Conservation (phyloP, 2,329 filamentous ascomycete genomes). For the Fusarium chuoi region DNA sequence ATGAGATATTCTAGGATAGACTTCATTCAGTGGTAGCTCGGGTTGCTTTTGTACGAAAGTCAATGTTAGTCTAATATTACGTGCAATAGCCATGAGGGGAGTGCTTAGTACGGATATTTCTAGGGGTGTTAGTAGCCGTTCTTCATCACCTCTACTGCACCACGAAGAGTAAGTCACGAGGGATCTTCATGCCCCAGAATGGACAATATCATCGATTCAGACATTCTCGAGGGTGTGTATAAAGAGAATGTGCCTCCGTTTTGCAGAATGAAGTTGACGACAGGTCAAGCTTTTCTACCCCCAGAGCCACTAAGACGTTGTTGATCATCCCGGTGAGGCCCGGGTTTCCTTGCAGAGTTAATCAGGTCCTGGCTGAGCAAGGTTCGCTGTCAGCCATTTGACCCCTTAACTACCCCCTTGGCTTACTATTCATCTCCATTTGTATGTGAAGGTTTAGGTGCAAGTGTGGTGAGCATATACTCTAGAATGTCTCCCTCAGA, state of each 20-base stretch:
- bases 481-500: background rate
- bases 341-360: constrained; percentile 40
- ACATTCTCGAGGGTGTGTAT: background rate
- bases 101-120: background rate
- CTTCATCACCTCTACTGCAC: constrained; percentile 15
- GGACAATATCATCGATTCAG: background rate
- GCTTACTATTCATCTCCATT: constrained; percentile 1
- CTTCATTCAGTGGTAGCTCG: background rate
- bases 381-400: constrained; percentile 24
- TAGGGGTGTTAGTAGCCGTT: background rate
- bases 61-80: background rate
- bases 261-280: background rate
- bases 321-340: constrained; percentile 32
- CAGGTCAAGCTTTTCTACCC: background rate
- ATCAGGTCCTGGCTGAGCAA: constrained; percentile 33
- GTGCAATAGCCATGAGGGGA: background rate
- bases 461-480: background rate
- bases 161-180: constrained; percentile 3
- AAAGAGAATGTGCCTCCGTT: background rate
- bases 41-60: constrained; percentile 19
- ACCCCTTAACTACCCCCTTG: background rate
- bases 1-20: background rate
- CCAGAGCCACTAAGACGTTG: constrained; percentile 33
- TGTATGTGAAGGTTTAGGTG: background rate
- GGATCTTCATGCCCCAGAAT: background rate